Evolutionary conservation across 192 early-diverging fungal species (phyloP), one percentile per base, ranked within the genome.

Genomic region (Geosiphon pyriformis): DNA sequence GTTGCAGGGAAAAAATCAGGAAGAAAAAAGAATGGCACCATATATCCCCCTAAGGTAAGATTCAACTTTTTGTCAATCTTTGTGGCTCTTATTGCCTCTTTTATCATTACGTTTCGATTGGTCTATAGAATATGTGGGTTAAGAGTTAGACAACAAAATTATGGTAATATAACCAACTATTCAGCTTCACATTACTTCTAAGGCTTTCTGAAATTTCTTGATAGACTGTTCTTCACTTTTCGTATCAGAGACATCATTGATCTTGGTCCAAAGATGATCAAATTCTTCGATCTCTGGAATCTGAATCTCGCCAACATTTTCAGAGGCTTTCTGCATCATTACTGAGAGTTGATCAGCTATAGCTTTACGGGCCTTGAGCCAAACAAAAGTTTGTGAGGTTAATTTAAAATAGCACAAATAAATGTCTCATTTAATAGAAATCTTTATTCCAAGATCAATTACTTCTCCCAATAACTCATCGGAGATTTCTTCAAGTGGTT

Each of bases 11-110:
- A 30, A 42, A 35, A 25, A 35, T 12, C 12, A 42, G 42, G 3
- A 29, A 33, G 25, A 35, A 59, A 20, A 58, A 35, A 35, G 12
- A 59, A 59, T 59, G 42, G 7, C 20, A 52, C 50, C 3, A 52
- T 52, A 52, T 94, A 93, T 32, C 94, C 94, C 48, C 94, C 94
- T 42, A 95, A 72, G 4, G 79, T 79, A 11, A 95, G 79, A 11
- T 72, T 79, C 23, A 94, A 69, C 61, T 89, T 89, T 70, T 90
- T 91, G 70, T 98, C 96, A 11, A 90, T 56, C 73, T 95, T 95
- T 26, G 78, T 74, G 11, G 92, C 93, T 42, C 80, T 81, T 2
- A 75, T 67, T 0, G 93, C 89, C 47, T 93, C 87, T 33, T 81
- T 74, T 18, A 82, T 78, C 91, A 96, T 93, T 2, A 74, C 58